These are phyloP conservation scores for Allium cepa DNA, from an alignment of 106 monocot species.

Conservation along the genomic window DNA sequence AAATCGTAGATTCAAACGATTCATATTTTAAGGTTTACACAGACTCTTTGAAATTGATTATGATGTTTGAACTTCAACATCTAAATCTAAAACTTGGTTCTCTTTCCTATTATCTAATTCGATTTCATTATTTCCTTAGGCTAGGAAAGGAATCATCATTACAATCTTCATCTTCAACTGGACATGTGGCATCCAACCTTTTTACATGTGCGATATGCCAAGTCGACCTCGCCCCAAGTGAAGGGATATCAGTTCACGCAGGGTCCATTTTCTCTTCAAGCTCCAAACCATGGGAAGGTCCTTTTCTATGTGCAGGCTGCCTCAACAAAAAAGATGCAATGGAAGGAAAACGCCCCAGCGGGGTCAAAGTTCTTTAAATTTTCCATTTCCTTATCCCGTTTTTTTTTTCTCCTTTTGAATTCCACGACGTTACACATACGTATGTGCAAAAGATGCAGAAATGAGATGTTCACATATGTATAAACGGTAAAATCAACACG, in stretches of 20 bases:
- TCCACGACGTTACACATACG: no score
- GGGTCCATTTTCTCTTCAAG: constrained; percentile 90
- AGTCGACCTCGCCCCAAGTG: constrained; percentile 67
- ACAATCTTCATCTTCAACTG: constrained; percentile 5
- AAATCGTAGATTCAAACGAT: no score
- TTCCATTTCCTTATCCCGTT: not conserved
- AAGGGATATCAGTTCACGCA: constrained; percentile 94
- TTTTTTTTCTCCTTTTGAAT: not conserved
- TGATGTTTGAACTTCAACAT: no score
- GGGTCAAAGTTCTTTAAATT: constrained; percentile 37
- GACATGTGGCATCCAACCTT: constrained; percentile 33
- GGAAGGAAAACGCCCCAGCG: constrained; percentile 62
- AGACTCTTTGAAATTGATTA: no score
- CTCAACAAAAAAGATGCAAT: constrained; percentile 83
- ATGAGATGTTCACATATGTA: no score
- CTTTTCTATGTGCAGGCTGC: constrained; percentile 85
- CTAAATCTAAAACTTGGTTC: not conserved
- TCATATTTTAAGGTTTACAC: no score
- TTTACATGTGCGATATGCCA: constrained; percentile 94
- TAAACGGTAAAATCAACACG: not conserved
- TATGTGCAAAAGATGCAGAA: no score
- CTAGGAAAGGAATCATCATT: constrained; percentile 43
- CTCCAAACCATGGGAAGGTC: constrained; percentile 94
- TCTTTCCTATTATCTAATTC: not conserved
- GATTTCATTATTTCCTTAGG: constrained; percentile 15